Conservation (phyloP, 306 rosid genomes). For the Rosa chinensis region DNA sequence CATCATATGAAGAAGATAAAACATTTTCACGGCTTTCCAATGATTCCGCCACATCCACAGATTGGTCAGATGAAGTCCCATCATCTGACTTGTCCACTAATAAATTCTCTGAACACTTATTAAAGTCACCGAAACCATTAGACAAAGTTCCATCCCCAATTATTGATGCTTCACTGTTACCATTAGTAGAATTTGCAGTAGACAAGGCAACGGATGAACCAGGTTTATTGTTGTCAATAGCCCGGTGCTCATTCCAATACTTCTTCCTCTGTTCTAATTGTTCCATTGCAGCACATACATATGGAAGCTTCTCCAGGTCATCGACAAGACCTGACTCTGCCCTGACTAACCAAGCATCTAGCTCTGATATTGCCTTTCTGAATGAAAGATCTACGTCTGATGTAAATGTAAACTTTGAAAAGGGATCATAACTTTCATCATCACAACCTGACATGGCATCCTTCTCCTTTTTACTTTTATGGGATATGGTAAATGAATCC, state of each 20-base stretch:
- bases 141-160: constrained; percentile 40
- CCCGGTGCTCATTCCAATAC: constrained; percentile 71
- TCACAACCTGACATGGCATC: constrained; percentile 26
- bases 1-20: constrained; percentile 55
- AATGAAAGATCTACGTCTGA: constrained; percentile 86
- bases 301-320: constrained; percentile 91
- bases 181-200: constrained; percentile 29
- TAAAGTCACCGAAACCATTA: constrained; percentile 36
- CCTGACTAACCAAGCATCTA: constrained; percentile 87
- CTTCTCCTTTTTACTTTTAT: constrained; percentile 47
- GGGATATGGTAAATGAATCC: constrained; percentile 53
- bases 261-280: constrained; percentile 83
- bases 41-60: constrained; percentile 42
- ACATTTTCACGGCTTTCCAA: constrained; percentile 39
- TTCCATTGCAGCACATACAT: constrained; percentile 91
- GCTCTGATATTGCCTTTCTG: constrained; percentile 76
- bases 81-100: constrained; percentile 35
- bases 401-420: constrained; percentile 83
- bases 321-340: constrained; percentile 91
- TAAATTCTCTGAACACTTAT: constrained; percentile 21
- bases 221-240: constrained; percentile 29
- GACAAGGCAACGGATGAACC: constrained; percentile 34
- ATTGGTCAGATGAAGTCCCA: constrained; percentile 39
- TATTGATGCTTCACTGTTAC: constrained; percentile 39
- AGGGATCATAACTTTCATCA: constrained; percentile 55